Base-by-base conservation (phyloP, 441 rosid genomes). In the Brassica balearica region DNA sequence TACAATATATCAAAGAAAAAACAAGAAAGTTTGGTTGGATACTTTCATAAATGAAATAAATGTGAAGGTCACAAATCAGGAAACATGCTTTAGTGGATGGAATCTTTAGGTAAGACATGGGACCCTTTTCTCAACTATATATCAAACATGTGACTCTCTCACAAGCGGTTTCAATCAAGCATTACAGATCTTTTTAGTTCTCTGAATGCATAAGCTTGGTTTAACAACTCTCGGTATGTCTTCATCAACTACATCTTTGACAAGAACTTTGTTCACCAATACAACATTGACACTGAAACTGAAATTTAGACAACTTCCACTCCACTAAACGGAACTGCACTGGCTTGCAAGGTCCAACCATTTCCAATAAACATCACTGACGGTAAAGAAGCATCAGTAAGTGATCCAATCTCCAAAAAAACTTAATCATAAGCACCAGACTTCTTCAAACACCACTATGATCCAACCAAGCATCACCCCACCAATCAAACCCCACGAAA, bases 381-480 rank as follows among this genome's bases (percentile, higher is more conserved):
- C 34, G 34, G 34, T 29, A 29, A 71, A 20, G 95, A 90, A 73
- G 91, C 82, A 87, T 95, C 99, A 0, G 89, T 86, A 61, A 93
- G 90, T 15, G 97, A 88, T 79, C 93, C 98, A 5, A 95, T 92
- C 86, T 93, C 95, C 1, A 95, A 86, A 79, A 95, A 95, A 23
- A 76, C 66, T 63, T 92, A 87, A 87, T 93, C 92, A 82, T 87
- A 93, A n/a, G 97, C 88, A 74, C 98, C 97, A 0, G 98, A 93
- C 29, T 85, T 75, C 90, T 95, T 93, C 84, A 75, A 93, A 93
- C 70, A 85, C 82, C 19, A 89, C 86, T 22, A 79, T 75, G 38
- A 88, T 85, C 99, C 98, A 95, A 71, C 94, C 95, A 80, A 95
- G 77, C 86, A 93, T 87, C 15, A 29, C 34, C 34, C 34, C 34